A percentile compares a stretch with the other conserved stretches of the same genome.
phyloP scores from a whole-genome alignment of 495 filamentous ascomycete genomes.

The Penicillium nucicola region DNA sequence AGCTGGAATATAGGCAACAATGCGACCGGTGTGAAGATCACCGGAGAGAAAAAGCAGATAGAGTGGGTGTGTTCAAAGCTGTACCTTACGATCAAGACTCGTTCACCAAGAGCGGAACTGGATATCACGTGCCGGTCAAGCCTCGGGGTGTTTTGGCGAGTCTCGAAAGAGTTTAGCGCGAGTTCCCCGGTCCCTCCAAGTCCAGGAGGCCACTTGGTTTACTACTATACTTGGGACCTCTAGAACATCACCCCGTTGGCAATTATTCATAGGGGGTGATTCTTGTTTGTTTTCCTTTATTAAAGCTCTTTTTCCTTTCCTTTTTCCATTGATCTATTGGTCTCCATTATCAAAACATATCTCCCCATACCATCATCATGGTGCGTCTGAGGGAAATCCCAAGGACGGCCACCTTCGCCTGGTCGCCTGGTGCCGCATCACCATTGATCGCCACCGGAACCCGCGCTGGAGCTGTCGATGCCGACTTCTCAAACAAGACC shows the following conservation, averaged over 20 bases:
- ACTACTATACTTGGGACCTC: constrained; percentile 18
- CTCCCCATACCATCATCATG: constrained; percentile 58
- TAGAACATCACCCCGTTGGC: constrained; percentile 24
- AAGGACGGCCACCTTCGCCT: constrained; percentile 94
- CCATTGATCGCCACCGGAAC: constrained; percentile 94
- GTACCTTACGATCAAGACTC: background rate
- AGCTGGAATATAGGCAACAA: background rate
- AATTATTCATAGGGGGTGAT: constrained; percentile 28
- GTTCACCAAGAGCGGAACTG: constrained; percentile 9
- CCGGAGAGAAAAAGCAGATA: background rate
- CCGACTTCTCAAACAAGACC: constrained; percentile 96
- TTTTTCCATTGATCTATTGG: constrained; percentile 17
- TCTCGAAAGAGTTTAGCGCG: constrained; percentile 30
- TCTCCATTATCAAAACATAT: constrained; percentile 18
- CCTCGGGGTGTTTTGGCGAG: constrained; percentile 41
- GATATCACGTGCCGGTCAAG: constrained; percentile 41
- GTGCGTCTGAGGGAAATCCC: constrained; percentile 92
- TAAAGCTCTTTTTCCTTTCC: constrained; percentile 12
- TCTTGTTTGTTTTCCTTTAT: constrained; percentile 5
- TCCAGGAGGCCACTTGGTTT: constrained; percentile 49
- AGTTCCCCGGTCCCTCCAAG: constrained; percentile 34
- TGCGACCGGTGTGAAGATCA: background rate
- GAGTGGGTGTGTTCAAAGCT: background rate
- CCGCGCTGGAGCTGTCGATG: constrained; percentile 88
- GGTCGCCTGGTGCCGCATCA: constrained; percentile 73